Conservation (phyloP, 345 rosid species). For the Pistacia atlantica region DNA sequence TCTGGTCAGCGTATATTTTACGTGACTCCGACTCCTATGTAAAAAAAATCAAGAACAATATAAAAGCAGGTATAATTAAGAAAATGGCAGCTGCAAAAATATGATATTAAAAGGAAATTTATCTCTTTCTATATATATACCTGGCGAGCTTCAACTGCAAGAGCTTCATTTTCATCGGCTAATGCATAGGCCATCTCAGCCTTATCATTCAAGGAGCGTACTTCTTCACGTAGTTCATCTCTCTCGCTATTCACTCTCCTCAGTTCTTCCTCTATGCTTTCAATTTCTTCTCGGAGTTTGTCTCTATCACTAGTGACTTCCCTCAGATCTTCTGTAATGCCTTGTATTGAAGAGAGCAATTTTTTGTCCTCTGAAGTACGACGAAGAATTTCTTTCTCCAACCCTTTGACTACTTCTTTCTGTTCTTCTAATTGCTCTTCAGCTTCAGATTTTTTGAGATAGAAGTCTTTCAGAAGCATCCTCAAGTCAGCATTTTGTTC, state of each 20-base stretch:
- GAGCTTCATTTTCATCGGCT: constrained; percentile 91
- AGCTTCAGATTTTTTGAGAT: constrained; percentile 59
- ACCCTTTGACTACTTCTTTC: constrained; percentile 59
- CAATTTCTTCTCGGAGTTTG: constrained; percentile 59
- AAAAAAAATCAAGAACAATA: constrained; percentile 1
- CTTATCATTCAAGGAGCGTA: constrained; percentile 57
- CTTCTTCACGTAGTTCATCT: constrained; percentile 62
- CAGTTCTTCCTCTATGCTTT: constrained; percentile 48
- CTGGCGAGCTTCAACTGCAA: constrained; percentile 81
- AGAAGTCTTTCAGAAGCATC: constrained; percentile 63
- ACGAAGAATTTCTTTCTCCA: constrained; percentile 81
- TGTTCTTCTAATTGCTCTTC: constrained; percentile 77
- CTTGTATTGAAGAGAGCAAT: constrained; percentile 43
- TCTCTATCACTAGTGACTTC: constrained; percentile 54
- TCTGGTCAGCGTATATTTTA: constrained; percentile 74
- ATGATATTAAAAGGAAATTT: neutral
- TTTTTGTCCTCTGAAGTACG: constrained; percentile 57
- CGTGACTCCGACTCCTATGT: constrained; percentile 78
- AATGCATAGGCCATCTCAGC: constrained; percentile 66
- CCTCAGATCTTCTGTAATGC: constrained; percentile 53
- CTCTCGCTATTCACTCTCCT: constrained; percentile 49
- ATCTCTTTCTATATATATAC: constrained; percentile 30
- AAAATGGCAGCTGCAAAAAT: constrained; percentile 1
- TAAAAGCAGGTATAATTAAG: neutral
- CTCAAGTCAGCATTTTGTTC: constrained; percentile 75